Evolutionary conservation across 192 early-diverging fungal species (phyloP), one percentile per base, ranked within the genome.

Genomic region (Borealophlyctis nickersoniae): DNA sequence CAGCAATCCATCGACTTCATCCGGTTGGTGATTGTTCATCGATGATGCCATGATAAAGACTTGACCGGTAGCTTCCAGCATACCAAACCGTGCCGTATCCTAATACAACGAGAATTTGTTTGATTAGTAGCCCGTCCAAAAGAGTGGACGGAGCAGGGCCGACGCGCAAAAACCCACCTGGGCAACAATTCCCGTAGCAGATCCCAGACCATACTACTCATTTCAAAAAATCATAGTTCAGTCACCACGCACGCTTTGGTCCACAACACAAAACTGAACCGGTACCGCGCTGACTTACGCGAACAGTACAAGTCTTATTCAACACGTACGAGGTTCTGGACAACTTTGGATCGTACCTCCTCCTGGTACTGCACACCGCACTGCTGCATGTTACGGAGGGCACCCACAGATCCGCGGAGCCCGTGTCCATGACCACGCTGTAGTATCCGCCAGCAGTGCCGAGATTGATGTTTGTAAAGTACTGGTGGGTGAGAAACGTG

Each of bases 361-460:
- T 49, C 26, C n/a, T n/a, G n/a, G 53, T 22, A 14, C 28, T 27
- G 28, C 31, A 36, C 23, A 59, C 62, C 14, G 29, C 2, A 11
- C 52, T 28, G 26, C 16, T 35, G 35, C 67, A 69, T 24, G 53
- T 34, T 19, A 22, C 27, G 19, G 52, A 53, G 0, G 67, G 67
- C 22, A 69, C 52, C 67, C 67, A 69, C 4, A 69, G 52, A 32
- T 69, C 67, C 14, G 67, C 22, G 9, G 67, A 69, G 27, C 67
- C 66, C 13, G 67, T 69, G 34, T 69, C 67, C 55, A 69, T 69
- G 28, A 63, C 53, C 2, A 69, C 67, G 11, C 58, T 54, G 39
- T 61, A 69, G 32, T n/a, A 31, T n/a, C 45, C 34, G 0, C 28
- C 22, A 54, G 67, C 60, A 19, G 51, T 69, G 31, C 67, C 67